These are phyloP conservation scores for Styphnolobium japonicum DNA, from an alignment of 306 rosid genomes.

Conservation along the genomic window DNA sequence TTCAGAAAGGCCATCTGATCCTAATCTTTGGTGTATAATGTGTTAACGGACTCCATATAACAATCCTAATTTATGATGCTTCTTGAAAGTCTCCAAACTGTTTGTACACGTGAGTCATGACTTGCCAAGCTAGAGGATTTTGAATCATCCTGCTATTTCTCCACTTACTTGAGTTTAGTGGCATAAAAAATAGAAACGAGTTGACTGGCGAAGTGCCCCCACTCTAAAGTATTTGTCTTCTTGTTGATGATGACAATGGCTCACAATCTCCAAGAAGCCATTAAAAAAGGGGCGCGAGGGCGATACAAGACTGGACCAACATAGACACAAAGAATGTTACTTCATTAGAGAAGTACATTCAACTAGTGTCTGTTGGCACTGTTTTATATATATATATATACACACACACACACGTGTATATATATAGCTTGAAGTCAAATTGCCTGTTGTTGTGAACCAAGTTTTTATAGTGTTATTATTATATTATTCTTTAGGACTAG, in stretches of 20 bases:
- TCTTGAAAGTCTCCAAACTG: constrained; percentile 8
- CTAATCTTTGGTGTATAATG: constrained; percentile 9
- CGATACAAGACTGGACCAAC: not conserved
- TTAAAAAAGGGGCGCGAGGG: not conserved
- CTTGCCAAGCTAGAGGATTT: not conserved
- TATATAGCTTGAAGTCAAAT: not conserved
- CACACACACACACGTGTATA: too few relatives aligned
- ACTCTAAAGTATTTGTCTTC: constrained; percentile 19
- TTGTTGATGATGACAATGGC: not conserved
- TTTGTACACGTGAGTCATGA: not conserved
- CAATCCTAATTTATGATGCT: not conserved
- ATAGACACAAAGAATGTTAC: constrained; percentile 9
- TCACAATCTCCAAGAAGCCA: constrained; percentile 22
- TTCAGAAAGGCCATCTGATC: constrained; percentile 10
- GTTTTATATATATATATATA: not conserved
- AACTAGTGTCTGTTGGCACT: not conserved
- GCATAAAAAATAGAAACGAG: not conserved
- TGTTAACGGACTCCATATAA: not conserved
- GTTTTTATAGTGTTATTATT: not conserved
- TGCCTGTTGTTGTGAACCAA: not conserved
- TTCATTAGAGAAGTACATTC: not conserved
- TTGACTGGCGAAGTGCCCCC: constrained; percentile 22
- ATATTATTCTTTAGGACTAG: constrained; percentile 17
- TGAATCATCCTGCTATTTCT: not conserved
- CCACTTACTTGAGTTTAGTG: constrained; percentile 8